Evolutionary conservation across 169 alveolate genomes (phyloP).

Genomic region (Babesia ovata): DNA sequence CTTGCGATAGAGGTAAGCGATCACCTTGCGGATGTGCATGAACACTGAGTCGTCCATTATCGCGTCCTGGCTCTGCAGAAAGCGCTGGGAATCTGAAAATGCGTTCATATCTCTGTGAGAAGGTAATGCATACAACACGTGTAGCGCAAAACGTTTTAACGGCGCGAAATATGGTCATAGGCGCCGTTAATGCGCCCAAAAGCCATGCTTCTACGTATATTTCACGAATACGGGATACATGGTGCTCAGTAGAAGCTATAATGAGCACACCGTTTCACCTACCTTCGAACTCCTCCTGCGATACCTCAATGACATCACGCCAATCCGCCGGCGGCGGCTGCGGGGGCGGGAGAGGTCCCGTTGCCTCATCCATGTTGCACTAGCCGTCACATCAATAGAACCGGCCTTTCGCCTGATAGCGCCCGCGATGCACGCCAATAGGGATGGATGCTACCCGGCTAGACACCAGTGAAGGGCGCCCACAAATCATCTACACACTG

Average conservation of each 20-base stretch:
- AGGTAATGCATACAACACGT: neutral
- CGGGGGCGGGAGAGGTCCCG: conserved; percentile 27
- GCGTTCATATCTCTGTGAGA: neutral
- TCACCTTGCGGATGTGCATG: conserved; percentile 68
- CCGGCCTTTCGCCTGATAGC: too few relatives aligned
- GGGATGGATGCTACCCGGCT: too few relatives aligned
- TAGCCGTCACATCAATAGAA: too few relatives aligned
- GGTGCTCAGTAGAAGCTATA: neutral
- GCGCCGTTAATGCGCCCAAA: too few relatives aligned
- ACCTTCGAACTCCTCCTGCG: conserved; percentile 40
- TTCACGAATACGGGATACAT: neutral
- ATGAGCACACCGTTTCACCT: neutral
- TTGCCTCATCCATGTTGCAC: conserved; percentile 26
- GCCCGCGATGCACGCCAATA: too few relatives aligned
- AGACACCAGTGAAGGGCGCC: neutral
- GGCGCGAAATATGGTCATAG: too few relatives aligned
- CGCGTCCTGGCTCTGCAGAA: conserved; percentile 70
- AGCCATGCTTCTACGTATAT: too few relatives aligned
- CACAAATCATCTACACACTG: neutral
- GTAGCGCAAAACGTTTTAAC: too few relatives aligned
- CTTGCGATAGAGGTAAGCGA: conserved; percentile 67
- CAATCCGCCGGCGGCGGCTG: conserved; percentile 38
- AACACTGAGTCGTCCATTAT: conserved; percentile 78
- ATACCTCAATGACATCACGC: conserved; percentile 36
- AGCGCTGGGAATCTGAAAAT: conserved; percentile 46